A percentile compares a stretch with the other conserved stretches of the same genome.
phyloP scores from a whole-genome alignment of 192 early-diverging fungal species.

The Backusella tuberculispora region DNA sequence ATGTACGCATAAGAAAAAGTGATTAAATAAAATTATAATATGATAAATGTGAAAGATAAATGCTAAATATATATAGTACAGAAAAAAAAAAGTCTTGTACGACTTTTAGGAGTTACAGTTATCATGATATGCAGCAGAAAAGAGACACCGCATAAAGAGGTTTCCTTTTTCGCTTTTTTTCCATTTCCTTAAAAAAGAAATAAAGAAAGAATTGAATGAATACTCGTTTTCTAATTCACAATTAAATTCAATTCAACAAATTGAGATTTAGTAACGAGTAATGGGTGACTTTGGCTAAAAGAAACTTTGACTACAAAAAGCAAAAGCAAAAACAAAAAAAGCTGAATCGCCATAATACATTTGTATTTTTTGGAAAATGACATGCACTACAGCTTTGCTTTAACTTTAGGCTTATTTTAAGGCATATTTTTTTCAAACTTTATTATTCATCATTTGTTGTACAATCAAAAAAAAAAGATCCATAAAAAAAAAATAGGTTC shows the following conservation, averaged over 20 bases:
- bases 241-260: too few relatives aligned
- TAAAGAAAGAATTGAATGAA: too few relatives aligned
- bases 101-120: neutral
- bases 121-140: neutral
- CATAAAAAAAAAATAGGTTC: neutral
- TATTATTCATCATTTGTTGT: conserved; percentile 11
- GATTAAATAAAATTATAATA: neutral
- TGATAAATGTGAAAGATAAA: neutral
- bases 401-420: too few relatives aligned
- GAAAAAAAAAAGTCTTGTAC: neutral
- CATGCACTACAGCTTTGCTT: too few relatives aligned
- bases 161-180: neutral
- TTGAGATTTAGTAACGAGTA: too few relatives aligned
- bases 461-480: conserved; percentile 4
- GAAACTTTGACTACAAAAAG: too few relatives aligned
- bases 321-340: too few relatives aligned
- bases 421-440: neutral
- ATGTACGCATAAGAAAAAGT: neutral
- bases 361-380: too few relatives aligned
- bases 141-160: neutral
- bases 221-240: too few relatives aligned
- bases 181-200: neutral
- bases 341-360: too few relatives aligned
- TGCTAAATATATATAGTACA: neutral
- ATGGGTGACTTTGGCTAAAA: too few relatives aligned